Evolutionary conservation across 768 basidiomycete species (phyloP).

Genomic region (Kwoniella mangroviensis): DNA sequence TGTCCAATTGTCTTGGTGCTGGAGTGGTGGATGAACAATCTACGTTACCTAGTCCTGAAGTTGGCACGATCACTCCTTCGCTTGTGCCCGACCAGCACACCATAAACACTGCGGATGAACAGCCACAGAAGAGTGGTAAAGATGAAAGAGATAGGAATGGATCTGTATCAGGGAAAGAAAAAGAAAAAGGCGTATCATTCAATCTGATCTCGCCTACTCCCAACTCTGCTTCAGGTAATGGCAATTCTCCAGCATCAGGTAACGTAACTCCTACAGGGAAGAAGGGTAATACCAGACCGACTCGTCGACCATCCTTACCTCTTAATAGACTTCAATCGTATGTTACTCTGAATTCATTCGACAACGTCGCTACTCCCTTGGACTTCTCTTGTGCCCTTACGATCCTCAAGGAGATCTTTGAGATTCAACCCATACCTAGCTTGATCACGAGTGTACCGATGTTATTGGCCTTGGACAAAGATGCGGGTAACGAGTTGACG

Average conservation of each 20-base stretch:
- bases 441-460: constrained; percentile 81
- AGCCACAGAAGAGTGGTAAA: not conserved
- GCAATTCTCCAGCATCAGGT: not conserved
- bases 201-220: constrained; percentile 46
- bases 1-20: constrained; percentile 67
- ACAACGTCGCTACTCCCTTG: constrained; percentile 65
- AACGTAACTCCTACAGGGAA: constrained; percentile 17
- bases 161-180: not conserved
- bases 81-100: not conserved
- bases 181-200: constrained; percentile 48
- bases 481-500: constrained; percentile 59
- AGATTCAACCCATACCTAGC: constrained; percentile 74
- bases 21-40: constrained; percentile 58
- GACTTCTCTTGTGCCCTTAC: constrained; percentile 76
- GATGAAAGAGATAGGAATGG: constrained; percentile 5
- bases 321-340: constrained; percentile 44
- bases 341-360: constrained; percentile 35
- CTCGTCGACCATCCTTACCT: constrained; percentile 50
- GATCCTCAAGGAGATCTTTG: constrained; percentile 70
- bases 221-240: constrained; percentile 20
- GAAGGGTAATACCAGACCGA: constrained; percentile 11
- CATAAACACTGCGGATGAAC: not conserved
- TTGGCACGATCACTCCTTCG: constrained; percentile 32
- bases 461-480: constrained; percentile 73
- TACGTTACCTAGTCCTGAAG: constrained; percentile 53